Conservation (phyloP, 2,329 filamentous ascomycete genomes). For the Trichophyton schoenleinii region DNA sequence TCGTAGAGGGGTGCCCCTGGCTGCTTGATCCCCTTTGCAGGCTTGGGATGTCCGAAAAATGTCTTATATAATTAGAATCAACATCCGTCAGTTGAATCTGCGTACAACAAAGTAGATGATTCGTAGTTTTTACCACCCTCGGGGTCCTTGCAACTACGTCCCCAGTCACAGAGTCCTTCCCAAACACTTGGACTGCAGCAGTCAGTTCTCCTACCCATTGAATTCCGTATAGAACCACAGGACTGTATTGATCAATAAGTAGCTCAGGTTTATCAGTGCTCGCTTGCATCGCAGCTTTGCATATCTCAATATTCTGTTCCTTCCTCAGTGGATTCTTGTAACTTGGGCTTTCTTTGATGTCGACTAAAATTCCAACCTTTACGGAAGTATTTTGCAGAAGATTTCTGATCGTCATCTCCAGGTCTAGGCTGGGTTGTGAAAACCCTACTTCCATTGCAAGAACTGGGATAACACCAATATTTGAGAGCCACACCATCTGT, state of each 20-base stretch:
- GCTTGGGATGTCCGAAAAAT: neutral
- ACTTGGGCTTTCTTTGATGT: neutral
- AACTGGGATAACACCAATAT: neutral
- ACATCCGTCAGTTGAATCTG: neutral
- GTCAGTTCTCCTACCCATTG: slow-evolving; percentile 4
- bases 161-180: neutral
- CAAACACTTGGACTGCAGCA: slow-evolving; percentile 4
- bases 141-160: neutral
- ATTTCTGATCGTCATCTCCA: neutral
- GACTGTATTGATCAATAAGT: neutral
- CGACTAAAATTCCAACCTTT: neutral
- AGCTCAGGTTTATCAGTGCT: neutral
- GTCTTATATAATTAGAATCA: neutral
- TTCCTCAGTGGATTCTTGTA: neutral
- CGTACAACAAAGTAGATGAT: neutral
- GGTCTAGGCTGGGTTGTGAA: neutral
- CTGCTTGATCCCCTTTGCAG: neutral
- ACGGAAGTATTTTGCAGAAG: neutral
- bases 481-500: neutral
- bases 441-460: neutral
- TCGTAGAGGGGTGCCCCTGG: neutral
- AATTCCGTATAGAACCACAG: neutral
- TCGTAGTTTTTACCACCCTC: neutral
- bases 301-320: neutral
- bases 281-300: neutral